Conservation (phyloP, 2,329 filamentous ascomycete species). For the Colletotrichum melonis region DNA sequence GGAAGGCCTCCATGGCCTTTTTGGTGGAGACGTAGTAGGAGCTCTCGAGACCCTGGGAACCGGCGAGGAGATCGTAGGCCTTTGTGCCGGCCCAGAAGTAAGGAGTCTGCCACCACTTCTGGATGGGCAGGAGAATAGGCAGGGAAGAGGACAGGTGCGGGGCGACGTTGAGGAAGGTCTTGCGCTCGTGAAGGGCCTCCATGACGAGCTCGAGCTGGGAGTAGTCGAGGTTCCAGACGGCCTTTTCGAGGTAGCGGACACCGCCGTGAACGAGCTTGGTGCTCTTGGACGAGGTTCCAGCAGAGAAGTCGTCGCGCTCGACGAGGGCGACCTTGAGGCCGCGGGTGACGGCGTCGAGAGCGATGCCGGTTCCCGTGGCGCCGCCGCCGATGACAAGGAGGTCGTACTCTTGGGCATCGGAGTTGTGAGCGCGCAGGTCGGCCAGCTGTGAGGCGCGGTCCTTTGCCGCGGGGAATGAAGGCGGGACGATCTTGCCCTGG, state of each 20-base stretch:
- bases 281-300: slow-evolving; percentile 87
- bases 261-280: slow-evolving; percentile 89
- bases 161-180: slow-evolving; percentile 85
- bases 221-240: slow-evolving; percentile 87
- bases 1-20: slow-evolving; percentile 82
- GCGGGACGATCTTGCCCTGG: slow-evolving; percentile 50
- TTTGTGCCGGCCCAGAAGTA: slow-evolving; percentile 80
- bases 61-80: slow-evolving; percentile 84
- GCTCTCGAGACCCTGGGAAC: slow-evolving; percentile 83
- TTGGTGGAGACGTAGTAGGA: slow-evolving; percentile 84
- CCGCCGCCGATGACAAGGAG: slow-evolving; percentile 83
- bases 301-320: slow-evolving; percentile 85
- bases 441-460: slow-evolving; percentile 52
- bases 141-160: slow-evolving; percentile 85
- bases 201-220: slow-evolving; percentile 84
- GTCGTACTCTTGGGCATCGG: slow-evolving; percentile 72
- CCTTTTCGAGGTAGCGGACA: slow-evolving; percentile 88
- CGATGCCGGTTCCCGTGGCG: slow-evolving; percentile 83
- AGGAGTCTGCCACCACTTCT: slow-evolving; percentile 86
- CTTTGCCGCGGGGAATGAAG: slow-evolving; percentile 48
- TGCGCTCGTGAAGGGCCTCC: slow-evolving; percentile 84
- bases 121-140: slow-evolving; percentile 84
- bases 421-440: slow-evolving; percentile 49
- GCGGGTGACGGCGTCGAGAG: slow-evolving; percentile 82
- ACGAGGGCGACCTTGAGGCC: slow-evolving; percentile 84